Evolutionary conservation across 176 grass and related monocot species (phyloP).

Genomic region (Cenchrus purpureus): DNA sequence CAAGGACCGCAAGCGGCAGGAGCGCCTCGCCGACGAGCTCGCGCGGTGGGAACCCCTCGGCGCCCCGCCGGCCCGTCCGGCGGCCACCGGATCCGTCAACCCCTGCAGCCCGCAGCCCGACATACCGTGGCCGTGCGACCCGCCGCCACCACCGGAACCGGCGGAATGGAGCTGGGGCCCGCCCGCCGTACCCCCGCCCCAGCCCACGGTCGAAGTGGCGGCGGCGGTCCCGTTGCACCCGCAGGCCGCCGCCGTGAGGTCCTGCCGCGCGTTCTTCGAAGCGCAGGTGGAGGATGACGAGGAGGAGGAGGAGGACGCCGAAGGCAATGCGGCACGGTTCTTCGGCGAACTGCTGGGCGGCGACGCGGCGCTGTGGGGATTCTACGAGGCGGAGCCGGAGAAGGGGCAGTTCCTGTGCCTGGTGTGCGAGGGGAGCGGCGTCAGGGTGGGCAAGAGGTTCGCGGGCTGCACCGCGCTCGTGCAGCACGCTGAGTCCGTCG

Average conservation of each 20-base stretch:
- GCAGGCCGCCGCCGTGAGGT: conserved; percentile 43
- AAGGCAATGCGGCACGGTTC: conserved; percentile 41
- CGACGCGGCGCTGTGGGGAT: conserved; percentile 53
- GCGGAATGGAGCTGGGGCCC: conserved; percentile 46
- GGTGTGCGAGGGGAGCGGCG: conserved; percentile 61
- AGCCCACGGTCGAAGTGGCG: neutral
- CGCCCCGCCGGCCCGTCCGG: conserved; percentile 22
- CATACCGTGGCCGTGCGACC: conserved; percentile 66
- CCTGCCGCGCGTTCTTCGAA: conserved; percentile 50
- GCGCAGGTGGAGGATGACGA: conserved; percentile 9
- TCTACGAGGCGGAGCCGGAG: conserved; percentile 60
- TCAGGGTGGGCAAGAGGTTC: conserved; percentile 57
- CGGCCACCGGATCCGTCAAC: neutral
- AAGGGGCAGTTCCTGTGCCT: conserved; percentile 64
- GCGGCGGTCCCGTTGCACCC: conserved; percentile 14
- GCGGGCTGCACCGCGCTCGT: conserved; percentile 65
- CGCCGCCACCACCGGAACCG: conserved; percentile 20
- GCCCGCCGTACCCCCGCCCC: neutral
- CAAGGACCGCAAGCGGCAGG: conserved; percentile 65
- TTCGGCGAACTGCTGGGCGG: conserved; percentile 57
- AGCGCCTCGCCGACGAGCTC: conserved; percentile 50
- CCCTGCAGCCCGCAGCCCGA: conserved; percentile 24
- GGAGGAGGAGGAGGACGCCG: conserved; percentile 19
- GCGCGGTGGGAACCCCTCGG: conserved; percentile 61
- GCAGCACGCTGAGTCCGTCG: conserved; percentile 64